These are phyloP conservation scores for Malus hybrid DNA, from an alignment of 331 rosid genomes.

Conservation along the genomic window DNA sequence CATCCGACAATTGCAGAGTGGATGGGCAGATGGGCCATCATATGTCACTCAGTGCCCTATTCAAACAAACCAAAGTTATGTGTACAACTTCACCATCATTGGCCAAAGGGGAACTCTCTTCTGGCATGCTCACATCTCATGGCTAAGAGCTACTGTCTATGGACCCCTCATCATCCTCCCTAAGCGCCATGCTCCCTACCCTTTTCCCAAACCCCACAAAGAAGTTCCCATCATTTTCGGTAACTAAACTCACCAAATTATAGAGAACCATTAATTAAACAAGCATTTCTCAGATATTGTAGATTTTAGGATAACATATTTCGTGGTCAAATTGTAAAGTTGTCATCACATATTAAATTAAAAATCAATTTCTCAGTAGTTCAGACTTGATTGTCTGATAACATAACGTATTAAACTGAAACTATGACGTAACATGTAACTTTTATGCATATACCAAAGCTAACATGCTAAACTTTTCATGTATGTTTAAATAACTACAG, in stretches of 20 bases:
- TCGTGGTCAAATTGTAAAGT: not conserved
- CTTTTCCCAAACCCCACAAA: constrained; percentile 31
- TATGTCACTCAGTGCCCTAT: constrained; percentile 41
- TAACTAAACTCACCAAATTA: not conserved
- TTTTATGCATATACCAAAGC: not conserved
- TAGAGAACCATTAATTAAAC: not conserved
- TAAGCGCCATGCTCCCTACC: constrained; percentile 19
- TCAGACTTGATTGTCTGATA: not conserved
- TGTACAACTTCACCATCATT: constrained; percentile 35
- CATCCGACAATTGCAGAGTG: constrained; percentile 23
- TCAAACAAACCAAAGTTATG: constrained; percentile 23
- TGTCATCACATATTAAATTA: not conserved
- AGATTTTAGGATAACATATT: no score
- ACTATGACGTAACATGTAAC: not conserved
- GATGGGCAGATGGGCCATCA: constrained; percentile 39
- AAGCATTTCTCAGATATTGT: not conserved
- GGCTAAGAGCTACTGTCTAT: constrained; percentile 32
- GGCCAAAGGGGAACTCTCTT: constrained; percentile 41
- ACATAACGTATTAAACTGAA: not conserved
- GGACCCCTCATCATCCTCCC: constrained; percentile 38
- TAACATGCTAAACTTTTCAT: not conserved
- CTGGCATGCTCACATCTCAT: constrained; percentile 45
- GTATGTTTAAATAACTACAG: not conserved
- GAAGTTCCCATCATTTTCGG: constrained; percentile 38
- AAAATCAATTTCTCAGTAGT: not conserved